These are phyloP conservation scores for Oryza australiensis DNA, from an alignment of 176 grass and related monocot genomes.

Conservation along the genomic window DNA sequence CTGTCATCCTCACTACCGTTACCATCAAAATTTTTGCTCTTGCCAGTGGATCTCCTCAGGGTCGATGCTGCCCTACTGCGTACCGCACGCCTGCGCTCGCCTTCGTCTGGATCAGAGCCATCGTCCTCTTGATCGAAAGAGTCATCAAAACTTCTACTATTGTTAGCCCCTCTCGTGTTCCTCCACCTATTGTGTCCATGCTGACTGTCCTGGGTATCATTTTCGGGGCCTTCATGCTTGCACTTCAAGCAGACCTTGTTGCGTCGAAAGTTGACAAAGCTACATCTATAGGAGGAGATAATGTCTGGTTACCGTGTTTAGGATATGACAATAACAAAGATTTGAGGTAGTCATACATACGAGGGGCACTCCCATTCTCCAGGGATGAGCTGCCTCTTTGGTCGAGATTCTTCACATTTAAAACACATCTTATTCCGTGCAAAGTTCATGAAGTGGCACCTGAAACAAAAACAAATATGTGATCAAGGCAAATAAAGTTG, in stretches of 20 bases:
- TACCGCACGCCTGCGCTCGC: not conserved
- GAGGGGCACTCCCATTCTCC: slow-evolving; percentile 90
- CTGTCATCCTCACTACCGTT: not conserved
- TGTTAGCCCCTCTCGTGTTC: slow-evolving; percentile 3
- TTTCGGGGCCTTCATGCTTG: slow-evolving; percentile 43
- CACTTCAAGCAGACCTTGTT: slow-evolving; percentile 63
- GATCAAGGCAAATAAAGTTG: slow-evolving; percentile 5
- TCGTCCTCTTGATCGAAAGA: not conserved
- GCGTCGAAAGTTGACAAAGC: slow-evolving; percentile 58
- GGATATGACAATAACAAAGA: not conserved
- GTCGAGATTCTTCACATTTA: slow-evolving; percentile 68
- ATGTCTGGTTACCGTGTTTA: slow-evolving; percentile 19
- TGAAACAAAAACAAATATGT: slow-evolving; percentile 38
- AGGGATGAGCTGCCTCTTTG: slow-evolving; percentile 64
- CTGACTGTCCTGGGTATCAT: slow-evolving; percentile 39
- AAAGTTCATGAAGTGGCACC: slow-evolving; percentile 89
- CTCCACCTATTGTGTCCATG: slow-evolving; percentile 31
- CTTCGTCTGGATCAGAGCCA: not conserved
- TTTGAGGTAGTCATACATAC: slow-evolving; percentile 42
- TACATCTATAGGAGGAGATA: slow-evolving; percentile 42
- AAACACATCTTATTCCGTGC: slow-evolving; percentile 73
- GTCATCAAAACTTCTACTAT: slow-evolving; percentile 30
- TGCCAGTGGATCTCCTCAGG: not conserved
- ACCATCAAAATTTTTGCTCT: not conserved
- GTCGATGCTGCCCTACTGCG: not conserved